Evolutionary conservation across 768 basidiomycete genomes (phyloP), one percentile per base, ranked within the genome.

Genomic region (Lentinula detonsa): DNA sequence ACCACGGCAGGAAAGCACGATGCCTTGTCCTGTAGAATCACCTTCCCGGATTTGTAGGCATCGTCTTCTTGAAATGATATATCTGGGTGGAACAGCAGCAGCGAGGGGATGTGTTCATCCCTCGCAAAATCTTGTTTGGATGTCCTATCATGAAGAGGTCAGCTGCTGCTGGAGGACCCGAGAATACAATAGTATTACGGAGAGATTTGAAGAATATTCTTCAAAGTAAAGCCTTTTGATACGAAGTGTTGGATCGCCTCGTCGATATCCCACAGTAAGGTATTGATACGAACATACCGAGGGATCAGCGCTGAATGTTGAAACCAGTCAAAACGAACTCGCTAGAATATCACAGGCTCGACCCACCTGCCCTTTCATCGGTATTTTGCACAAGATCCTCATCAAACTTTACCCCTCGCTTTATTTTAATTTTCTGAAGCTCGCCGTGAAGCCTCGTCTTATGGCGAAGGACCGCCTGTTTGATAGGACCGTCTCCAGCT

Each of bases 1-100:
- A 98, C 83, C 61, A 86, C 76, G 0, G 96, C 93, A 16, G 97
- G 93, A 72, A 99, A 94, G 73, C 97, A 99, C 60, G 94, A 96
- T 18, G 97, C 96, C 71, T 98, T 98, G 73, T 99, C 97, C 73
- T 99, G 97, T 5, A 98, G 76, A 62, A 99, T 95, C 37, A 98
- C 75, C 61, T 87, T 91, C 31, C 95, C 94, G 35, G 82, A 75
- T 64, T 78, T 78, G 73, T 95, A 97, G 21, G 86, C 80, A 2
- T 80, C 73, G 63, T 94, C 86, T 35, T 84, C 81, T n/a, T 85
- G 85, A 63, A 96, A 85, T 48, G 85, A 77, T 11, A 76, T 72
- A 62, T 77, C 76, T 8, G 91, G 86, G 58, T 87, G 80, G 69
- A 96, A 94, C 43, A 86, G 75, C 49, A 98, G 80, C 23, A 97